Evolutionary conservation across 768 basidiomycete species (phyloP).

Genomic region (Boletus sp.): DNA sequence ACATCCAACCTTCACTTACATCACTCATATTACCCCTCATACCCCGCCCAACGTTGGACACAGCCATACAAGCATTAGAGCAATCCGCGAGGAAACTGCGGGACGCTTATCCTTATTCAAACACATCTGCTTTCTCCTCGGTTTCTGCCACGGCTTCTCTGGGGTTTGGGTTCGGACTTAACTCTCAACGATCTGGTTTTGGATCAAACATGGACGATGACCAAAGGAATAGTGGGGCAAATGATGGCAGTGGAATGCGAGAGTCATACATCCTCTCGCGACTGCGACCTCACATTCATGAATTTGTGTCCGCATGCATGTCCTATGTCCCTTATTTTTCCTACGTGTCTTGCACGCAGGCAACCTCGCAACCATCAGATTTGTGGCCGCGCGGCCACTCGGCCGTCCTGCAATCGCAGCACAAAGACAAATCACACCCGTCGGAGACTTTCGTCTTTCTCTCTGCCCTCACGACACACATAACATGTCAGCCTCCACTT

Average conservation of each 20-base stretch:
- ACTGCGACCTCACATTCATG: slow-evolving; percentile 68
- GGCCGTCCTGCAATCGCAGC: slow-evolving; percentile 46
- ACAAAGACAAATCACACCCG: slow-evolving; percentile 66
- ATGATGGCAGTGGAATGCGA: slow-evolving; percentile 62
- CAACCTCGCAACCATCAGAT: slow-evolving; percentile 20
- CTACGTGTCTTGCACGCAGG: slow-evolving; percentile 38
- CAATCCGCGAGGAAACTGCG: slow-evolving; percentile 69
- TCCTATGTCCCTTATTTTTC: slow-evolving; percentile 88
- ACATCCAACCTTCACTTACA: slow-evolving; percentile 68
- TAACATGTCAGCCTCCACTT: slow-evolving; percentile 65
- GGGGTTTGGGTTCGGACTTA: slow-evolving; percentile 28
- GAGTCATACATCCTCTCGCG: slow-evolving; percentile 76
- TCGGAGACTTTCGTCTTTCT: slow-evolving; percentile 73
- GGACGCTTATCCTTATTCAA: slow-evolving; percentile 84
- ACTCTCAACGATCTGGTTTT: slow-evolving; percentile 28
- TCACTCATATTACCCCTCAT: slow-evolving; percentile 70
- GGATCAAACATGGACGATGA: slow-evolving; percentile 30
- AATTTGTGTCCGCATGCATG: slow-evolving; percentile 72
- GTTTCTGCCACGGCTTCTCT: slow-evolving; percentile 34
- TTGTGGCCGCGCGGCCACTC: slow-evolving; percentile 38
- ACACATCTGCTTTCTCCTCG: slow-evolving; percentile 33
- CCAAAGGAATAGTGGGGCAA: slow-evolving; percentile 17
- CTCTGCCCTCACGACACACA: slow-evolving; percentile 61
- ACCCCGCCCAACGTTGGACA: slow-evolving; percentile 79
- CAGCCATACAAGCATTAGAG: slow-evolving; percentile 63